A percentile compares a stretch with the other conserved stretches of the same genome.
These are phyloP conservation scores for Artemisia argyi DNA, from an alignment of 129 eudicot species.

Conservation along the genomic window DNA sequence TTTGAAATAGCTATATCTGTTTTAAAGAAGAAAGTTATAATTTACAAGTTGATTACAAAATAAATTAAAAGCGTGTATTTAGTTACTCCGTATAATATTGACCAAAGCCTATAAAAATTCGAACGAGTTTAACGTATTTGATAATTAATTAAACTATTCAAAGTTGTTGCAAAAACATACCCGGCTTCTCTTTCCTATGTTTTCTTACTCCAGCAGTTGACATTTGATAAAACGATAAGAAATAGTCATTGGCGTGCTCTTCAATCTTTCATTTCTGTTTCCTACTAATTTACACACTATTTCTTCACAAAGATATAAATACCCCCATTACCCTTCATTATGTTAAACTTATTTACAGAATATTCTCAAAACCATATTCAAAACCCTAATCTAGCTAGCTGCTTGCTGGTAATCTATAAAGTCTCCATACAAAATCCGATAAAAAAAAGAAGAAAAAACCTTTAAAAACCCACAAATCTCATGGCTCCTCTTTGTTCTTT, in stretches of 20 bases:
- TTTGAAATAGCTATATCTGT: too few relatives aligned
- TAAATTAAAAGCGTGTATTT: too few relatives aligned
- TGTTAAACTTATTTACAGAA: constrained; percentile 1
- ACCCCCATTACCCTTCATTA: background rate
- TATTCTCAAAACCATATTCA: background rate
- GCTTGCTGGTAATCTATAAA: too few relatives aligned
- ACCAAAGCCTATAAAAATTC: background rate
- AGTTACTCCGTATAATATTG: background rate
- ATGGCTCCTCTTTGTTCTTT: constrained; percentile 26
- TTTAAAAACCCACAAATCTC: constrained; percentile 1
- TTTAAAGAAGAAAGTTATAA: too few relatives aligned
- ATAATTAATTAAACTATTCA: constrained; percentile 17
- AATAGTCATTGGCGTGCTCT: constrained; percentile 33
- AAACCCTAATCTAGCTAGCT: background rate
- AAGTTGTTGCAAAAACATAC: constrained; percentile 12
- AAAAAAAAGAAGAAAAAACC: constrained; percentile 16
- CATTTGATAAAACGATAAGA: constrained; percentile 11
- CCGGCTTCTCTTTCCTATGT: constrained; percentile 9
- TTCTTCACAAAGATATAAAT: background rate
- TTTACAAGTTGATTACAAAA: too few relatives aligned
- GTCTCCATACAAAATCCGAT: background rate
- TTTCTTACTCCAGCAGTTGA: constrained; percentile 32
- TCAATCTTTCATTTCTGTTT: constrained; percentile 28
- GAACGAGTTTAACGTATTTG: background rate
- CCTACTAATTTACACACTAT: constrained; percentile 32